Evolutionary conservation across 1,139 yeast species (phyloP).

Genomic region (Kodamaea alishanica): DNA sequence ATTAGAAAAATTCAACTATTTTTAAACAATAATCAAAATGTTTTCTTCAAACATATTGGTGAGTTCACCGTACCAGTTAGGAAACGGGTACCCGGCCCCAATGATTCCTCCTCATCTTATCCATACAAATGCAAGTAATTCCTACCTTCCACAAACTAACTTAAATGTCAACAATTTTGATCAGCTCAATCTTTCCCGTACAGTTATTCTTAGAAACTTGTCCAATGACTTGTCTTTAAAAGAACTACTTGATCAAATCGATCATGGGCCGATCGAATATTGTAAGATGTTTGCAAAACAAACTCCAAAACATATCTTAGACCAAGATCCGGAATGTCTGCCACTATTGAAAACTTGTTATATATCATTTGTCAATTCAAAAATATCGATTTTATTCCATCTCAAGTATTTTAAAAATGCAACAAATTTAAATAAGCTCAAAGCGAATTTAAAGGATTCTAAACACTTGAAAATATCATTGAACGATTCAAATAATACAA

Average conservation of each 20-base stretch:
- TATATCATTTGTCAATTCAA: slow-evolving; percentile 40
- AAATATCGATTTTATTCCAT: slow-evolving; percentile 33
- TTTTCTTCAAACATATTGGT: slow-evolving; percentile 66
- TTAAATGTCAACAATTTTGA: slow-evolving; percentile 26
- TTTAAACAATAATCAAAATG: slow-evolving; percentile 25
- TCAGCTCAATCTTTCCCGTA: slow-evolving; percentile 37
- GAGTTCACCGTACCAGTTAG: slow-evolving; percentile 54
- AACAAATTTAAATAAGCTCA: slow-evolving; percentile 26
- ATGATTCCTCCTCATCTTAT: slow-evolving; percentile 1
- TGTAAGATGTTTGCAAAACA: slow-evolving; percentile 34
- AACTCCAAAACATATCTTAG: slow-evolving; percentile 25
- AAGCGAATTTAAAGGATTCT: slow-evolving; percentile 26
- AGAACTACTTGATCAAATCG: slow-evolving; percentile 33
- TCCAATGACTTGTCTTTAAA: slow-evolving; percentile 25
- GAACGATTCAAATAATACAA: slow-evolving; percentile 20
- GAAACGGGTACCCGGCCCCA: slow-evolving; percentile 10
- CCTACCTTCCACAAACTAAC: slow-evolving; percentile 6
- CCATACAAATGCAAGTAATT: slow-evolving; percentile 4
- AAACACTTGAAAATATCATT: slow-evolving; percentile 29
- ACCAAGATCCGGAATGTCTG: slow-evolving; percentile 13
- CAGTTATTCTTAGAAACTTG: slow-evolving; percentile 35
- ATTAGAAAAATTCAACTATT: too few species aligned
- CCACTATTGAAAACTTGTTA: slow-evolving; percentile 28
- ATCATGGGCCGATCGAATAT: slow-evolving; percentile 45
- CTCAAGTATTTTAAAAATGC: slow-evolving; percentile 30